phyloP scores from a whole-genome alignment of 768 basidiomycete species.

The Leccinum subgranulosum region DNA sequence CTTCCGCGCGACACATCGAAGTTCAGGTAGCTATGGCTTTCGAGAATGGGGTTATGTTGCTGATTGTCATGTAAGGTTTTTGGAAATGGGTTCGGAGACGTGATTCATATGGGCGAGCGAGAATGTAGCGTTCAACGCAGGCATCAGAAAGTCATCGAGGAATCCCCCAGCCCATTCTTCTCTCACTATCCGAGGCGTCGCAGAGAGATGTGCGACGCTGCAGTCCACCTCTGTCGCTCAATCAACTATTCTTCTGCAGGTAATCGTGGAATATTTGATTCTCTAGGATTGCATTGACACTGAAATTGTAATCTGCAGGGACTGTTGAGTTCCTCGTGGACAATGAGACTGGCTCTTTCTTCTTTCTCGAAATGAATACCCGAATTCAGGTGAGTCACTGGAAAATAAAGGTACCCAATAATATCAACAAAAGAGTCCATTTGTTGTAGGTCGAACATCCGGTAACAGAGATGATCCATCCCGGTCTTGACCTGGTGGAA shows the following conservation, averaged over 20 bases:
- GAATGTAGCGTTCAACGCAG: conserved; percentile 69
- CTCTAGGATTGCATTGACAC: neutral
- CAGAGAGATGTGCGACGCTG: conserved; percentile 49
- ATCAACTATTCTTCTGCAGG: conserved; percentile 61
- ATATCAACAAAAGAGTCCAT: neutral
- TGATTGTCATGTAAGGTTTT: conserved; percentile 46
- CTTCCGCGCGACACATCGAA: conserved; percentile 59
- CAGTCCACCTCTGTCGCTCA: conserved; percentile 43
- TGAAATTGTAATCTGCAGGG: conserved; percentile 31
- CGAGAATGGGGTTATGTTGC: neutral
- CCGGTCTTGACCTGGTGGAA: conserved; percentile 58
- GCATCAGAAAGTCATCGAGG: conserved; percentile 74
- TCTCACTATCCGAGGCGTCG: conserved; percentile 40
- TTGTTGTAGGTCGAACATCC: conserved; percentile 62
- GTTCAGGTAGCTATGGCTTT: conserved; percentile 43
- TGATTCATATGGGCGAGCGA: conserved; percentile 64
- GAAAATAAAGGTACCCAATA: neutral
- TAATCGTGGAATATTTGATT: conserved; percentile 16
- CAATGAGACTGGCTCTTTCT: conserved; percentile 49
- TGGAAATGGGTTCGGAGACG: conserved; percentile 58
- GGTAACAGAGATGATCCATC: conserved; percentile 55
- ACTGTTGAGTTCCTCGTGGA: conserved; percentile 69
- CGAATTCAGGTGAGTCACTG: conserved; percentile 46
- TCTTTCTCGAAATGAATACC: conserved; percentile 73
- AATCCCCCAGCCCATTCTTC: conserved; percentile 62